Evolutionary conservation across 768 basidiomycete species (phyloP), one percentile per base, ranked within the genome.

Genomic region (Saitozyma sp.): DNA sequence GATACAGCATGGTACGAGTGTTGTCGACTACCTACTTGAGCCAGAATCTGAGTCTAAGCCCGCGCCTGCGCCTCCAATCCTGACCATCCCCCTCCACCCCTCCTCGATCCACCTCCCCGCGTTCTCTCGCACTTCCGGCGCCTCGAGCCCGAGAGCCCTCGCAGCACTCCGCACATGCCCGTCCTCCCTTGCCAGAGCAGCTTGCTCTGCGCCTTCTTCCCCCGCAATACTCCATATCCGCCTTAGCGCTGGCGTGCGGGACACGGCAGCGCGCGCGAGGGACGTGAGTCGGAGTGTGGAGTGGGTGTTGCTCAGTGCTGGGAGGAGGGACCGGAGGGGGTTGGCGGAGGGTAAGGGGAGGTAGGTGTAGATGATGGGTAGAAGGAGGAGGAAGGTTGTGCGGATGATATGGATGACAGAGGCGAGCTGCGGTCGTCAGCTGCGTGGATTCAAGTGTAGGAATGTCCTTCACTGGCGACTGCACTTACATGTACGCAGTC

Each of bases 1-100:
- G 29, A 29, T 29, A 29, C 29, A 29, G 29, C 29, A 29, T 29
- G 29, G 5, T 5, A 29, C 29, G 2, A 29, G 29, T 29, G 29
- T 29, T 5, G 29, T 29, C 5, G 29, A 29, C 29, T 29, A 29
- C 29, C 29, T 29, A 29, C 29, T 29, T 29, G 29, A 29, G 29
- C 29, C 29, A 29, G 29, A 29, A 5, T 29, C 29, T 29, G 29
- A 2, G 29, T 29, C 29, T 5, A 29, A 29, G 29, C 29, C 29
- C 5, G 29, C 29, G 5, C 29, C 29, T 29, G 29, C 29, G 5
- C 29, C 29, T 2, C 46, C 65, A 41, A 69, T 54, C 56, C 63
- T 65, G 16, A 73, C 60, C 63, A 73, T 55, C 57, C 65, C 65
- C n/a, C 39, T 46, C 69, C 72, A 73, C 5, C 72, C 69, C 10